Base-by-base conservation (phyloP, 805 yeast species). In the Suhomyces sp. region DNA sequence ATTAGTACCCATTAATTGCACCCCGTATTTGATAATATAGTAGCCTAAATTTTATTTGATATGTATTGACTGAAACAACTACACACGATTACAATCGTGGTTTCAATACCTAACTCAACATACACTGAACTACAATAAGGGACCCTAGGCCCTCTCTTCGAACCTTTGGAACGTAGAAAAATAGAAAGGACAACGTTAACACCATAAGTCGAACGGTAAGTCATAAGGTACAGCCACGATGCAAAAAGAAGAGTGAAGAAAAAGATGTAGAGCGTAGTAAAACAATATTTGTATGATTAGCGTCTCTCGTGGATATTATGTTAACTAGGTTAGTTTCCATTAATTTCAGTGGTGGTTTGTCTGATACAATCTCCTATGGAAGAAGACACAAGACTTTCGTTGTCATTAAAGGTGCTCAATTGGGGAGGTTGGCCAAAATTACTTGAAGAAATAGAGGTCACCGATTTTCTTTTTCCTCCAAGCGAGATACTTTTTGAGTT, bases 351-450 rank as follows among this genome's bases (percentile, higher is more conserved):
- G 40, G 69, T 68, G 37, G 72, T 60, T 54, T 67, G 72, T 53
- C 76, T 65, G 47, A 74, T 61, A 53, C 77, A 72, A 52, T 74
- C 77, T 33, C 73, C 77, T 44, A 73, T 66, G 4, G 75, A 65
- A 22, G 70, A 60, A 25, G 71, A 65, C 25, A 74, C 66, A 40
- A 74, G 68, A 54, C 75, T 70, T 50, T 71, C 76, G 49, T 63
- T 62, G 52, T 71, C 77, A 44, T 53, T 53, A 31, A 60, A 27
- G 22, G 44, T 45, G 39, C 12, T 29, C 29, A 40, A 41, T 17
- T 20, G 31, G 6, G 39, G 43, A 54, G 52, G 52, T n/a, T 20
- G 48, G 33, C 25, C 29, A n/a, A 53, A 39, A 21, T n/a, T 33
- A 21, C 47, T 45, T n/a, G 57, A 52, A 24, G 48, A 22, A 41